phyloP scores from a whole-genome alignment of 2,329 filamentous ascomycete species.

The Aspergillus sp. region DNA sequence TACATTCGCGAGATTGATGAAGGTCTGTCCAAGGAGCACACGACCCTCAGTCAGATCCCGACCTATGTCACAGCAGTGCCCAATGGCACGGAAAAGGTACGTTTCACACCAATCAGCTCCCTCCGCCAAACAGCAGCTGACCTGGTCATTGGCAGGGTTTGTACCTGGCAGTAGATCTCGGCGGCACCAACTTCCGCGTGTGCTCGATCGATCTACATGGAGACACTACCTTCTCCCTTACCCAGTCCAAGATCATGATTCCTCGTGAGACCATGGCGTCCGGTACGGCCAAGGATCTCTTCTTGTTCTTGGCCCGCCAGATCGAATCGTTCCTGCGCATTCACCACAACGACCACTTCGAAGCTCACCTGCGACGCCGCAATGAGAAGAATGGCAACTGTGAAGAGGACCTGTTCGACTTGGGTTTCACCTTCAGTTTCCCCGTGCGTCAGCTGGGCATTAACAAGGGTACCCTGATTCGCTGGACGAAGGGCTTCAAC shows the following conservation, averaged over 20 bases:
- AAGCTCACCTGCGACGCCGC: slow-evolving; percentile 66
- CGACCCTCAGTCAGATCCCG: slow-evolving; percentile 90
- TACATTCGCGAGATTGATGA: slow-evolving; percentile 87
- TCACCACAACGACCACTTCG: slow-evolving; percentile 87
- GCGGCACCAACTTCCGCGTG: slow-evolving; percentile 96
- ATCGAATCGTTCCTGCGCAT: slow-evolving; percentile 84
- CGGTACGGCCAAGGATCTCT: slow-evolving; percentile 81
- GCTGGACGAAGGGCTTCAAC: slow-evolving; percentile 99
- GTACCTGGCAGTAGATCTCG: slow-evolving; percentile 96
- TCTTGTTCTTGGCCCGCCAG: slow-evolving; percentile 88
- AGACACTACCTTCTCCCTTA: slow-evolving; percentile 91
- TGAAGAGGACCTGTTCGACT: slow-evolving; percentile 79
- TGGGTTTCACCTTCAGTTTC: slow-evolving; percentile 99
- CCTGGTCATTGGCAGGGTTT: slow-evolving; percentile 65
- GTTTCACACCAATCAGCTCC: slow-evolving; percentile 18
- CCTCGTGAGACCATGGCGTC: slow-evolving; percentile 88
- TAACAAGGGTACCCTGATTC: slow-evolving; percentile 89
- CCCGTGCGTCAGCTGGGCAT: slow-evolving; percentile 92
- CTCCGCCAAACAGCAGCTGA: background rate
- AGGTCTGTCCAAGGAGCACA: slow-evolving; percentile 74
- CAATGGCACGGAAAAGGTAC: slow-evolving; percentile 95
- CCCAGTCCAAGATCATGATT: slow-evolving; percentile 88
- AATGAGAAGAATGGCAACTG: slow-evolving; percentile 56
- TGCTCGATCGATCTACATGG: slow-evolving; percentile 93
- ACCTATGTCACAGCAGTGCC: slow-evolving; percentile 95